Percentiles rank a stretch among this genome's conserved stretches.
Conservation (phyloP, 2,329 filamentous ascomycete species). For the Cytospora mali region DNA sequence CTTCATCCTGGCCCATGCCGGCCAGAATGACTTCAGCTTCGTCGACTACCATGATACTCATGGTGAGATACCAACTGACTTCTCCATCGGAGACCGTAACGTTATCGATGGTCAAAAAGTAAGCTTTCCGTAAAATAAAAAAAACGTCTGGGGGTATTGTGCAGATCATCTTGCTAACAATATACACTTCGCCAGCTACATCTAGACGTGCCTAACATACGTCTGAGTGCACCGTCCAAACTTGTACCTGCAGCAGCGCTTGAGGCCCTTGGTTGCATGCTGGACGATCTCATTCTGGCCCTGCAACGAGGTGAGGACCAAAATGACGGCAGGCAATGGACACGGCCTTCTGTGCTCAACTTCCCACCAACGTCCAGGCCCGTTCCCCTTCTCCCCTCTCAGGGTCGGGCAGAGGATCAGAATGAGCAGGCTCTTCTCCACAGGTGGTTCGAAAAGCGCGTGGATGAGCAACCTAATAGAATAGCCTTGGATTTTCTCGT, state of each 20-base stretch:
- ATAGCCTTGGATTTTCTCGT: constrained; percentile 17
- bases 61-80: constrained; percentile 22
- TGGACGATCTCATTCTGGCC: constrained; percentile 15
- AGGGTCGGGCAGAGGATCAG: neutral
- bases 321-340: constrained; percentile 1
- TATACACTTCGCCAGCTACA: constrained; percentile 1
- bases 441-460: constrained; percentile 14
- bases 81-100: constrained; percentile 25
- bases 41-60: constrained; percentile 6
- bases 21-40: constrained; percentile 6
- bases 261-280: constrained; percentile 15
- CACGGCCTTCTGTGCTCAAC: constrained; percentile 17
- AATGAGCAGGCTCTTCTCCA: constrained; percentile 13
- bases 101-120: constrained; percentile 8
- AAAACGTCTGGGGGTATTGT: neutral
- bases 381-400: neutral
- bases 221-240: constrained; percentile 6
- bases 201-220: constrained; percentile 5
- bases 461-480: constrained; percentile 11
- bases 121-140: neutral
- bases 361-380: constrained; percentile 11
- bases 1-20: constrained; percentile 16
- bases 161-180: constrained; percentile 3
- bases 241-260: constrained; percentile 21
- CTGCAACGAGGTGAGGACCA: constrained; percentile 6